Conservation (phyloP, 129 eudicot species). For the Glebionis coronaria region DNA sequence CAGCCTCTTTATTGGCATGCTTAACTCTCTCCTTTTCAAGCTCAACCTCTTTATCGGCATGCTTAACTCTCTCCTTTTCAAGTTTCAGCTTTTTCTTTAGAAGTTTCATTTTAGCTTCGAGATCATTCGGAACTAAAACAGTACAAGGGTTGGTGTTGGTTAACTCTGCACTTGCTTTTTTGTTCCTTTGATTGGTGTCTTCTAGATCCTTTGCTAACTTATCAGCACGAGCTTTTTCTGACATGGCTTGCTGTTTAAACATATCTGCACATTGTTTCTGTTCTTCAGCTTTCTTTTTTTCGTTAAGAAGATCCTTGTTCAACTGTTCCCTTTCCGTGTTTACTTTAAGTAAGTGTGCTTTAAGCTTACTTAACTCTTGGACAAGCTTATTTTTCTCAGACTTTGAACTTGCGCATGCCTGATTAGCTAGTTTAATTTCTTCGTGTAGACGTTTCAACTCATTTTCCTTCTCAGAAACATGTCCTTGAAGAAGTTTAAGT, state of each 20-base stretch:
- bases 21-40: constrained; percentile 63
- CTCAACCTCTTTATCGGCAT: constrained; percentile 64
- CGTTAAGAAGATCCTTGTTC: constrained; percentile 32
- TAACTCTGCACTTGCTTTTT: too few species aligned
- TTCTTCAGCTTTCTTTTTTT: constrained; percentile 51
- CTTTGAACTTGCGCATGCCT: constrained; percentile 10
- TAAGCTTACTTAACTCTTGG: too few species aligned
- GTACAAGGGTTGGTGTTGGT: too few species aligned
- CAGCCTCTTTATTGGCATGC: too few species aligned
- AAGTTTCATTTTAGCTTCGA: too few species aligned
- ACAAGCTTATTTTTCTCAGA: constrained; percentile 25
- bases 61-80: constrained; percentile 67
- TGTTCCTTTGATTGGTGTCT: too few species aligned
- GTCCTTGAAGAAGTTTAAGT: constrained; percentile 21
- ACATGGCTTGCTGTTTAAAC: too few species aligned
- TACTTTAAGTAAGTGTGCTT: too few species aligned
- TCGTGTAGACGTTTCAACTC: constrained; percentile 33
- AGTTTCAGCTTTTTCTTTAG: constrained; percentile 71
- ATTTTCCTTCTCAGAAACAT: constrained; percentile 22
- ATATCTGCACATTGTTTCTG: constrained; percentile 51
- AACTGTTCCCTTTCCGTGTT: constrained; percentile 30
- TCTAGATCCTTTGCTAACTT: constrained; percentile 35
- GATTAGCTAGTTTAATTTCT: constrained; percentile 19
- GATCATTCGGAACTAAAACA: too few species aligned
- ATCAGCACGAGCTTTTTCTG: constrained; percentile 51